These are phyloP conservation scores for Saccharomycopsis oosterbeekiorum DNA, from an alignment of 805 yeast genomes.

Conservation along the genomic window DNA sequence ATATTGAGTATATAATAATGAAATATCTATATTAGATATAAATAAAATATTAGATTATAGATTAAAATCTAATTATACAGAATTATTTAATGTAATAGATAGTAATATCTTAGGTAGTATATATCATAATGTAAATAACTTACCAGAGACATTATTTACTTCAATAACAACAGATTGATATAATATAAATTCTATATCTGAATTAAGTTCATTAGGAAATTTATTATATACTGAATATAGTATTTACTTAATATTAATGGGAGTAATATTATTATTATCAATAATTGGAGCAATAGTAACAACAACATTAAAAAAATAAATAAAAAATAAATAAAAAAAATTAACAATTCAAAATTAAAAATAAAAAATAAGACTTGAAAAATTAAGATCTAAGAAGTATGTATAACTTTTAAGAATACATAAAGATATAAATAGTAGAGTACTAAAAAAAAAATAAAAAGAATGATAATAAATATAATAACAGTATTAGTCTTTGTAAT, in stretches of 20 bases:
- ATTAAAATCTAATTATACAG: conserved; percentile 9
- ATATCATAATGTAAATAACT: conserved; percentile 9
- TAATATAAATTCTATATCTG: conserved; percentile 9
- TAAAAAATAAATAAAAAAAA: neutral
- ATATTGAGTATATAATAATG: conserved; percentile 1
- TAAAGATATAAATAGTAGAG: neutral
- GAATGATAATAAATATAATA: conserved; percentile 8
- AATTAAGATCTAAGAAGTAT: neutral
- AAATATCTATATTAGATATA: conserved; percentile 9
- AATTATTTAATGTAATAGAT: conserved; percentile 3
- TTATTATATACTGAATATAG: conserved; percentile 19
- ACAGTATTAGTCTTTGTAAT: conserved; percentile 15
- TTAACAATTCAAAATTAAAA: neutral
- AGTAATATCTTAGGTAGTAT: neutral
- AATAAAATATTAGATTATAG: conserved; percentile 13
- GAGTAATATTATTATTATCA: conserved; percentile 15
- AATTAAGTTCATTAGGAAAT: conserved; percentile 11
- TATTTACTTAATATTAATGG: conserved; percentile 11
- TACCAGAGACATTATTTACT: neutral
- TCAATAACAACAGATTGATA: conserved; percentile 4
- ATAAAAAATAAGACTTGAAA: neutral
- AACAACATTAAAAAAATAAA: conserved; percentile 1
- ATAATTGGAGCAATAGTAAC: conserved; percentile 18
- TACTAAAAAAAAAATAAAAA: conserved; percentile 5
- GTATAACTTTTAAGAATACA: neutral